phyloP scores from a whole-genome alignment of 495 filamentous ascomycete species.

The Aspergillus mulundensis region DNA sequence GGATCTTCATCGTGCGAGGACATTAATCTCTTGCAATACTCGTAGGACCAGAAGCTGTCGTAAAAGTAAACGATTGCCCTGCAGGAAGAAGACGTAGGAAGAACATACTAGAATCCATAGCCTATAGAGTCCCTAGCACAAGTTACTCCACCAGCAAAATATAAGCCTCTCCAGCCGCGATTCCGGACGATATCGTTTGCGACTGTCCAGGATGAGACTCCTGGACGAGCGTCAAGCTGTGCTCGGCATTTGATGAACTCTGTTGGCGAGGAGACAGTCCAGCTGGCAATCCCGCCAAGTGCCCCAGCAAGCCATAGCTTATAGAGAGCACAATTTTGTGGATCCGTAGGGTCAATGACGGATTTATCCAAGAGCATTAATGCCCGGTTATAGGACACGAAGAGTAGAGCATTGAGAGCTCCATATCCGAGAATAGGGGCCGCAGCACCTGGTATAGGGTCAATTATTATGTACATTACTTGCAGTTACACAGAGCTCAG shows the following conservation, averaged over 20 bases:
- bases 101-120: constrained; percentile 80
- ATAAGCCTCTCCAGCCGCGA: constrained; percentile 68
- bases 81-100: constrained; percentile 10
- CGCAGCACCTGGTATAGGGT: constrained; percentile 52
- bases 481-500: background rate
- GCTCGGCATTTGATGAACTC: constrained; percentile 85
- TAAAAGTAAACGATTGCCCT: constrained; percentile 9
- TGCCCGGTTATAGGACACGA: constrained; percentile 78
- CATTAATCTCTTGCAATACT: constrained; percentile 59
- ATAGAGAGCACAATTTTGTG: constrained; percentile 27
- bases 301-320: constrained; percentile 74
- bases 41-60: constrained; percentile 76
- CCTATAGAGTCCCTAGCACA: constrained; percentile 78
- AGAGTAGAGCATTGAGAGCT: constrained; percentile 82
- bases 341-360: constrained; percentile 39
- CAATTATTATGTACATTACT: constrained; percentile 4
- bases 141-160: constrained; percentile 73
- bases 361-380: constrained; percentile 51
- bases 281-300: constrained; percentile 73
- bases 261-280: constrained; percentile 75
- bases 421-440: constrained; percentile 85
- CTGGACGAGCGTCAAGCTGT: constrained; percentile 50
- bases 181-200: constrained; percentile 53
- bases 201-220: constrained; percentile 55
- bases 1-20: constrained; percentile 27